Evolutionary conservation across 768 basidiomycete species (phyloP).

Genomic region (Leccinum boreale): DNA sequence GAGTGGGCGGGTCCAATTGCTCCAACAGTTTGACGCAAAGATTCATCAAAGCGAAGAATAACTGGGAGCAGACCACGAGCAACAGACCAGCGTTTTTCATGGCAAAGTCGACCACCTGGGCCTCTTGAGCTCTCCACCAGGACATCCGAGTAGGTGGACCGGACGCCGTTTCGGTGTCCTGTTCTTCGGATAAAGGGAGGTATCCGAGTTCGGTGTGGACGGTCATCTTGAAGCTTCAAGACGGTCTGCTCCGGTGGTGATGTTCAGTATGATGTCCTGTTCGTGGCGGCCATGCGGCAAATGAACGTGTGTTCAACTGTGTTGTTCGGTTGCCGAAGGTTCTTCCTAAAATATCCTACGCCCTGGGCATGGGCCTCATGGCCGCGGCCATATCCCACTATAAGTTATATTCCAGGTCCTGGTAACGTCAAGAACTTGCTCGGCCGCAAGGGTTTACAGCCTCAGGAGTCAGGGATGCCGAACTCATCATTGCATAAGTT

Average conservation of each 20-base stretch:
- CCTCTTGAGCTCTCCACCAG: neutral
- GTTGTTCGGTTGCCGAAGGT: neutral
- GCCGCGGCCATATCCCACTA: no score
- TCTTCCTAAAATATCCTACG: neutral
- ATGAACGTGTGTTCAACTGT: neutral
- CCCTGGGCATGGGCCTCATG: neutral
- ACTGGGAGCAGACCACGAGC: constrained; percentile 53
- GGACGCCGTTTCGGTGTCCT: neutral
- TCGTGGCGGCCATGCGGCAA: neutral
- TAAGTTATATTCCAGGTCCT: no score
- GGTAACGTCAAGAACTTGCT: no score
- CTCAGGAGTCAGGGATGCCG: no score
- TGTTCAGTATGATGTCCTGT: neutral
- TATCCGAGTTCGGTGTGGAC: neutral
- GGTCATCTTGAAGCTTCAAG: neutral
- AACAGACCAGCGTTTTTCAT: constrained; percentile 54
- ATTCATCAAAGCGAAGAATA: constrained; percentile 61
- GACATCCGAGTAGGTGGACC: neutral
- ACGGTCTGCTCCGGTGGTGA: neutral
- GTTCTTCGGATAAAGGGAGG: neutral
- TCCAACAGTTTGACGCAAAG: constrained; percentile 62
- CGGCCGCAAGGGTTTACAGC: no score
- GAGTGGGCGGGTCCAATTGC: constrained; percentile 53
- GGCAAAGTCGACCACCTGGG: constrained; percentile 7
- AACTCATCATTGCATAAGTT: no score